These are phyloP conservation scores for Schwanniomyces sp. DNA, from an alignment of 805 yeast species.

Conservation along the genomic window DNA sequence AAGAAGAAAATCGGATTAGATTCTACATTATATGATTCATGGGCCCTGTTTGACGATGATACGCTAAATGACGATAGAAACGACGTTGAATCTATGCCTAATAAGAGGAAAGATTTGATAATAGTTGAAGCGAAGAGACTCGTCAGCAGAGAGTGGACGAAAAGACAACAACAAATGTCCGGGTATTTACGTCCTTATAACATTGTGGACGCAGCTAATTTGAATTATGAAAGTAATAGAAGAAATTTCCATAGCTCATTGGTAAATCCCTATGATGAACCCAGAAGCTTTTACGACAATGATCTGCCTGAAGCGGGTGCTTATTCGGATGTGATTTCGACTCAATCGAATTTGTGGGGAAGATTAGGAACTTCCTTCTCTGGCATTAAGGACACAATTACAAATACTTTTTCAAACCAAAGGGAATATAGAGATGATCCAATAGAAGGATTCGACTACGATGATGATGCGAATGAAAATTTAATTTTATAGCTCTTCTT, in stretches of 20 bases:
- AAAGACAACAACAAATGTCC: slow-evolving; percentile 18
- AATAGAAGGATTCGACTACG: slow-evolving; percentile 28
- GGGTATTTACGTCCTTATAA: slow-evolving; percentile 24
- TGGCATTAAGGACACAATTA: slow-evolving; percentile 19
- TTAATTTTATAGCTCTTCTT: slow-evolving; percentile 22
- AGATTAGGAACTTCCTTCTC: slow-evolving; percentile 22
- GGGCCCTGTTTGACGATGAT: slow-evolving; percentile 39
- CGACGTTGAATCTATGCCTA: slow-evolving; percentile 14
- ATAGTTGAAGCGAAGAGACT: slow-evolving; percentile 45
- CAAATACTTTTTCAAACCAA: slow-evolving; percentile 9
- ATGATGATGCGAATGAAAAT: slow-evolving; percentile 34
- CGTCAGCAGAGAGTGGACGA: slow-evolving; percentile 31
- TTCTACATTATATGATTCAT: slow-evolving; percentile 36
- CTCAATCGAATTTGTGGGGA: slow-evolving; percentile 21
- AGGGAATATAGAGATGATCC: slow-evolving; percentile 6
- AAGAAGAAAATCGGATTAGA: slow-evolving; percentile 41
- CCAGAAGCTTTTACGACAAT: not conserved
- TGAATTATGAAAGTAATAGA: slow-evolving; percentile 29
- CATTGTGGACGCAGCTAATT: slow-evolving; percentile 21
- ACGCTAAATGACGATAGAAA: slow-evolving; percentile 11
- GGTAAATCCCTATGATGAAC: slow-evolving; percentile 10
- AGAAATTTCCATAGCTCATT: slow-evolving; percentile 21
- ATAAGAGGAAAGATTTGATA: slow-evolving; percentile 32
- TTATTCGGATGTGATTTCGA: not conserved
- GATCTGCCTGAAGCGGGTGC: no score